phyloP scores from a whole-genome alignment of 2,329 filamentous ascomycete species.

The Botrytis paeoniae region DNA sequence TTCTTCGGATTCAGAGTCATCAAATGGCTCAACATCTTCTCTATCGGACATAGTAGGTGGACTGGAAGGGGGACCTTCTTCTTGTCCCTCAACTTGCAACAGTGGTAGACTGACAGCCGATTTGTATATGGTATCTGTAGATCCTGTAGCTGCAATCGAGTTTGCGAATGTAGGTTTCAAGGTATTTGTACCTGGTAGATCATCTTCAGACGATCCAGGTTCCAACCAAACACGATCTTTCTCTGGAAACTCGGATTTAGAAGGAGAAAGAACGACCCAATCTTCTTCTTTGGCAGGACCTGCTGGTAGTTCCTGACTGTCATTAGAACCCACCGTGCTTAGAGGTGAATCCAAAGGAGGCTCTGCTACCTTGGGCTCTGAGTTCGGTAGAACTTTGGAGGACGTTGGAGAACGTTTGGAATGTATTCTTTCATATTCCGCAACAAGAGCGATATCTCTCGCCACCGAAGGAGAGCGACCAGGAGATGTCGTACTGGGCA shows the following conservation, averaged over 20 bases:
- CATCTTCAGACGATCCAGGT: conserved; percentile 37
- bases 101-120: conserved; percentile 49
- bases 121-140: conserved; percentile 46
- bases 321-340: conserved; percentile 24
- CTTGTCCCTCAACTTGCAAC: conserved; percentile 48
- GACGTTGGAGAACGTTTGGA: conserved; percentile 29
- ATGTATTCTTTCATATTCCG: conserved; percentile 34
- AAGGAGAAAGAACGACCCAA: conserved; percentile 35
- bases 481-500: conserved; percentile 17
- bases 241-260: conserved; percentile 25
- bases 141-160: conserved; percentile 41
- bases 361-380: conserved; percentile 18
- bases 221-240: conserved; percentile 37
- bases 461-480: conserved; percentile 26
- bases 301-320: conserved; percentile 21
- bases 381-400: conserved; percentile 9
- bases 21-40: conserved; percentile 34
- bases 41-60: conserved; percentile 30
- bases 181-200: conserved; percentile 24
- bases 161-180: conserved; percentile 37
- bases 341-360: conserved; percentile 26
- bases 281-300: conserved; percentile 31
- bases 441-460: conserved; percentile 34
- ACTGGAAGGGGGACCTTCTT: conserved; percentile 27
- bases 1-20: conserved; percentile 17